Percentiles rank a stretch among this genome's conserved stretches.
phyloP scores from a whole-genome alignment of 345 rosid species.

The Euphorbia tirucalli region DNA sequence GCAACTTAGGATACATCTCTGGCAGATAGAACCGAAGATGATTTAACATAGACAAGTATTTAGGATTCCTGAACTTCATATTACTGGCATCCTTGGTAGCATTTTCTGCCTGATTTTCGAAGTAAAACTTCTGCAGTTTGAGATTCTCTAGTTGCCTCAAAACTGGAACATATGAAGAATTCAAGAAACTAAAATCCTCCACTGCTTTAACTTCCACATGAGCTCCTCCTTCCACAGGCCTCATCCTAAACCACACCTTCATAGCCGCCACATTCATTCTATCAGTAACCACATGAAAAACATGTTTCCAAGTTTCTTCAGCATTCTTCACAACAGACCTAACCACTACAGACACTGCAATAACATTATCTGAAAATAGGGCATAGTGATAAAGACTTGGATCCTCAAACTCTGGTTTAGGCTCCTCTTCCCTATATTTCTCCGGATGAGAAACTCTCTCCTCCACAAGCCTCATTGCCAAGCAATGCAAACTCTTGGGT shows the following conservation, averaged over 20 bases:
- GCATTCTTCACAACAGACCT: slow-evolving; percentile 81
- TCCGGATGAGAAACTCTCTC: slow-evolving; percentile 77
- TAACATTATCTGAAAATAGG: slow-evolving; percentile 78
- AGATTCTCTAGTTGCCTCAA: slow-evolving; percentile 70
- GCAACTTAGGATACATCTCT: slow-evolving; percentile 80
- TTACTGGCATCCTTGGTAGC: slow-evolving; percentile 33
- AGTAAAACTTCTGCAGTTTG: slow-evolving; percentile 52
- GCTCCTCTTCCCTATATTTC: slow-evolving; percentile 59
- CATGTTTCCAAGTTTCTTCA: slow-evolving; percentile 73
- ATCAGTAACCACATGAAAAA: slow-evolving; percentile 82
- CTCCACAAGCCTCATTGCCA: slow-evolving; percentile 92
- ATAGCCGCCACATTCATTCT: slow-evolving; percentile 82
- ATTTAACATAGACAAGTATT: slow-evolving; percentile 62
- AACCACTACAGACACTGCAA: slow-evolving; percentile 91
- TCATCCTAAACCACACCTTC: slow-evolving; percentile 97
- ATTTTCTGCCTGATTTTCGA: slow-evolving; percentile 43
- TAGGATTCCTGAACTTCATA: slow-evolving; percentile 59
- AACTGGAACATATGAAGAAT: slow-evolving; percentile 65
- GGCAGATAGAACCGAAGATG: slow-evolving; percentile 89
- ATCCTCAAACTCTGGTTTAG: slow-evolving; percentile 61
- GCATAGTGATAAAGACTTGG: slow-evolving; percentile 75
- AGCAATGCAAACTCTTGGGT: slow-evolving; percentile 89
- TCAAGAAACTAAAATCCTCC: slow-evolving; percentile 67
- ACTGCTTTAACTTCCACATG: slow-evolving; percentile 72
- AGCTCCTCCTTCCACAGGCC: slow-evolving; percentile 70